Evolutionary conservation across 495 filamentous ascomycete genomes (phyloP).

Genomic region (Cairneyella variabilis): DNA sequence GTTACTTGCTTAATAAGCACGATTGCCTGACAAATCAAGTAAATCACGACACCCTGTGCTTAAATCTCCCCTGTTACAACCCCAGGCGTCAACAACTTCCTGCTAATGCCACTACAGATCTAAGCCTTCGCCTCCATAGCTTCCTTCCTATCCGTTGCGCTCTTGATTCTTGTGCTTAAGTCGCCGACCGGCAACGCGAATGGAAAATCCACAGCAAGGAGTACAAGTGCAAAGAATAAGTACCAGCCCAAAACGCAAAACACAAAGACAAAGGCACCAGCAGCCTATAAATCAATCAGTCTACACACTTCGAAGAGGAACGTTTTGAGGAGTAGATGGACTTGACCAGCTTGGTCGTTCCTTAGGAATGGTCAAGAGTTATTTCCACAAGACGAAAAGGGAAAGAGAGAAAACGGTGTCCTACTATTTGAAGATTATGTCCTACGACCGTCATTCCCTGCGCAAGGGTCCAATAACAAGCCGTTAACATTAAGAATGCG

Average conservation of each 20-base stretch:
- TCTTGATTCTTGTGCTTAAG: conserved; percentile 21
- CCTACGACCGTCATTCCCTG: background rate
- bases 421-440: background rate
- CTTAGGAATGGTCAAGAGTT: too few species aligned
- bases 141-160: background rate
- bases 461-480: background rate
- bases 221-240: conserved; percentile 56
- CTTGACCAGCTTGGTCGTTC: too few species aligned
- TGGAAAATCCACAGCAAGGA: conserved; percentile 55
- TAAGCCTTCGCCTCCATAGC: too few species aligned
- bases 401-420: background rate
- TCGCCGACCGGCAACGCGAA: conserved; percentile 54
- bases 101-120: too few species aligned
- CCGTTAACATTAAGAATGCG: conserved; percentile 7
- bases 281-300: background rate
- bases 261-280: conserved; percentile 39
- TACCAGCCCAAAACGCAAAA: conserved; percentile 55
- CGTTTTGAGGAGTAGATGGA: too few species aligned
- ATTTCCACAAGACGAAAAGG: too few species aligned
- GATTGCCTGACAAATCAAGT: too few species aligned
- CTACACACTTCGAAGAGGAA: too few species aligned
- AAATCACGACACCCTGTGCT: too few species aligned
- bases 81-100: too few species aligned
- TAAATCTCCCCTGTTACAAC: too few species aligned
- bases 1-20: too few species aligned